These are phyloP conservation scores for Penicillium corylophilum DNA, from an alignment of 2,329 filamentous ascomycete species.

Conservation along the genomic window DNA sequence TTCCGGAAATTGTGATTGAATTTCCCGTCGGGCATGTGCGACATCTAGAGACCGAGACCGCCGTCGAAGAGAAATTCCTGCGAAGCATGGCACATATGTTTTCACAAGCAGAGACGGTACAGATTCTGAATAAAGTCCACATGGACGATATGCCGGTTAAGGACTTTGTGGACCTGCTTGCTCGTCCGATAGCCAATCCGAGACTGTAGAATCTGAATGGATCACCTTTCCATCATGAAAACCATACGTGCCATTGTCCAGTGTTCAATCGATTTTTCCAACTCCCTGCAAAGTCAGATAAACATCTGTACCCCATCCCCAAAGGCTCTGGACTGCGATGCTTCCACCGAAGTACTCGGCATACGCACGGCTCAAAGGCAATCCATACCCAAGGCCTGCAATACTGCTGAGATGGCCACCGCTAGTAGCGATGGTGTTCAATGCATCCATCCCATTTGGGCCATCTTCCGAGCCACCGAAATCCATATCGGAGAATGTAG, in stretches of 20 bases:
- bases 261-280: slow-evolving; percentile 47
- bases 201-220: slow-evolving; percentile 5
- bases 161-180: slow-evolving; percentile 20
- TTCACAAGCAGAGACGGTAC: slow-evolving; percentile 10
- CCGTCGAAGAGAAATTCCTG: slow-evolving; percentile 17
- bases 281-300: slow-evolving; percentile 63
- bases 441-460: slow-evolving; percentile 64
- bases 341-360: slow-evolving; percentile 98
- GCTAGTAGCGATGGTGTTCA: slow-evolving; percentile 72
- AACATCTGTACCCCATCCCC: slow-evolving; percentile 81
- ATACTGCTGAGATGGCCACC: slow-evolving; percentile 77
- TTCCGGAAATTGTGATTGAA: slow-evolving; percentile 36
- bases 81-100: slow-evolving; percentile 22
- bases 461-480: slow-evolving; percentile 48
- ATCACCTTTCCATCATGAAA: neutral
- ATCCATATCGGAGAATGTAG: slow-evolving; percentile 77
- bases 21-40: slow-evolving; percentile 29
- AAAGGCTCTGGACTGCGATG: slow-evolving; percentile 90
- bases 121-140: slow-evolving; percentile 13
- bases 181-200: neutral
- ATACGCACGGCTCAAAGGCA: slow-evolving; percentile 88
- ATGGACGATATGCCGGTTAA: slow-evolving; percentile 10
- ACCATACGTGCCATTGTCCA: neutral
- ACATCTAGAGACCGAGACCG: slow-evolving; percentile 11
- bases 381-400: slow-evolving; percentile 86